Evolutionary conservation across 2,329 filamentous ascomycete species (phyloP), one percentile per base, ranked within the genome.

Genomic region (Fusarium pilosicola): DNA sequence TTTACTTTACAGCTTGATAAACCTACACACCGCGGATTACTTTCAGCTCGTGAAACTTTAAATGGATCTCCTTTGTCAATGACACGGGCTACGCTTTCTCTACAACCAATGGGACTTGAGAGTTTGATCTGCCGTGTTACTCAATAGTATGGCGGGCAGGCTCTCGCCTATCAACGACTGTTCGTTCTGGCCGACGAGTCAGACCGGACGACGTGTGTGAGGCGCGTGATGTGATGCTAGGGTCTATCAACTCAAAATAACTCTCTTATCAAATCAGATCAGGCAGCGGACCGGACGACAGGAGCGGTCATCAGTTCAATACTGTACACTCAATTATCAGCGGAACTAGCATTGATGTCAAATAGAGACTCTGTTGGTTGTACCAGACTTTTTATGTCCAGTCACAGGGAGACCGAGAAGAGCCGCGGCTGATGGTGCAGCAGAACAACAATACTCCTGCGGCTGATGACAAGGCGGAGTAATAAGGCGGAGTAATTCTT

Each of bases 51-150:
- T 15, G 18, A 28, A 46, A 46, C 6, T 28, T 28, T 4, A 22
- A 28, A 3, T 5, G 6, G 18, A 46, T 15, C 3, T 28, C 18
- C 3, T 3, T 3, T 28, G 3, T 28, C 5, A 28, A 28, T 11
- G 1, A 0, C 20, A 20, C 3, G 22, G 26, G 26, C 9, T 3
- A 11, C 26, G 9, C 9, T 13, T 0, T 26, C 1, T 52, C 17
- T 22, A 6, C 1, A 10, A 3, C 9, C 9, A 12, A 20, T 3
- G 6, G 9, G 13, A 15, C 7, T 3, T 3, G 2, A 7, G 2
- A 54, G n/a, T 26, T 38, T 22, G 20, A 20, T 10, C 2, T 28
- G 2, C 13, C 10, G 14, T 7, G 3, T 28, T 22, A 17, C 34
- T 38, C 34, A 54, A 12, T 11, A 13, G 9, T 28, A 24, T 11